Evolutionary conservation across 225 moss, liverwort and hornwort species (phyloP).

Genomic region (Pleurozium schreberi): DNA sequence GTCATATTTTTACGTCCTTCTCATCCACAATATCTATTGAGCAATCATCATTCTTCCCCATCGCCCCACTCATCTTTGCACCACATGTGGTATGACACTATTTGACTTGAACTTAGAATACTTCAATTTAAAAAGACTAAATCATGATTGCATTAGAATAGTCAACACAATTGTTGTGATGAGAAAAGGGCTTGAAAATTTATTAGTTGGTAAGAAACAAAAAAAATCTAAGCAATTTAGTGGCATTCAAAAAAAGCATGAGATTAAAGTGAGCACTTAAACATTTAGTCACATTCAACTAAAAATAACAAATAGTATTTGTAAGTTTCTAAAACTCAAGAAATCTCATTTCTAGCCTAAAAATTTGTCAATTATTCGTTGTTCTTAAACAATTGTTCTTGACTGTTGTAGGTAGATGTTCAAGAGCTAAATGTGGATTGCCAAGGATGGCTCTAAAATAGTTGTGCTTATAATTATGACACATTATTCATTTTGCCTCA

Average conservation of each 20-base stretch:
- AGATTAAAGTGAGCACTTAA: no score
- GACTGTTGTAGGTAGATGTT: not conserved
- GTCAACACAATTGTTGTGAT: not conserved
- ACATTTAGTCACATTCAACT: no score
- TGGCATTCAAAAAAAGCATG: no score
- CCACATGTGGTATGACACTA: rapidly evolving
- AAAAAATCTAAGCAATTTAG: no score
- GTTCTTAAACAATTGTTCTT: not conserved
- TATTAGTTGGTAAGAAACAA: not conserved
- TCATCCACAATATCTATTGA: not conserved
- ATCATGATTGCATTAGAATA: not conserved
- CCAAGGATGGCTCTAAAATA: not conserved
- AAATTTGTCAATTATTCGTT: not conserved
- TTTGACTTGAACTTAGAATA: not conserved
- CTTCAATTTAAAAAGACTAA: not conserved
- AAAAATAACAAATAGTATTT: not conserved
- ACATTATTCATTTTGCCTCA: not conserved
- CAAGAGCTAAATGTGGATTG: not conserved
- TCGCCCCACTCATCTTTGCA: not conserved
- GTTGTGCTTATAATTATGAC: not conserved
- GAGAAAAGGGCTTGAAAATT: not conserved
- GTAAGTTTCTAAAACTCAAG: not conserved
- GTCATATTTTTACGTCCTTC: not conserved
- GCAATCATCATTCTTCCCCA: not conserved
- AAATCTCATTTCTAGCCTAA: not conserved